phyloP scores from a whole-genome alignment of 1,284 basidiomycete species.

The Cryptococcus maquisensis region DNA sequence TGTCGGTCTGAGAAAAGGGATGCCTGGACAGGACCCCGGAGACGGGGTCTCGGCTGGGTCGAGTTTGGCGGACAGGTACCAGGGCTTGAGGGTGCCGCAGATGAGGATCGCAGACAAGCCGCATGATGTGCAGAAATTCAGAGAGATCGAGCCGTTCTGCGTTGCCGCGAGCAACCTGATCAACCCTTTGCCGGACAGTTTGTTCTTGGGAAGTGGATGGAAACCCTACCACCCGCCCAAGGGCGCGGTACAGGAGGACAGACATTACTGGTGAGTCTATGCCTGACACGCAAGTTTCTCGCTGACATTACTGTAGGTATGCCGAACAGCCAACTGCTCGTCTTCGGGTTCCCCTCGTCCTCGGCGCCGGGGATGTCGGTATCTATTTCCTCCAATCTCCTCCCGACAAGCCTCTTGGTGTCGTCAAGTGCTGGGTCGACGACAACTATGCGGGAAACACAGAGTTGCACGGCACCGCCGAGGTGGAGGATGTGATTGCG shows the following conservation, averaged over 20 bases:
- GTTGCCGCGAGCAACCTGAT: conserved; percentile 89
- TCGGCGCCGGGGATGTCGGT: conserved; percentile 53
- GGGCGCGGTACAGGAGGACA: conserved; percentile 52
- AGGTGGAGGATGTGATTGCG: conserved; percentile 49
- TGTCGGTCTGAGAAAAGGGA: conserved; percentile 46
- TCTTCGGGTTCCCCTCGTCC: conserved; percentile 47
- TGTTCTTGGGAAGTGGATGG: conserved; percentile 91
- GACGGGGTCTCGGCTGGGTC: conserved; percentile 18
- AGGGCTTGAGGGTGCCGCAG: conserved; percentile 58
- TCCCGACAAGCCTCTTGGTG: conserved; percentile 48
- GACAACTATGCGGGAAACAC: conserved; percentile 52
- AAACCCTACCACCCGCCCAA: conserved; percentile 64
- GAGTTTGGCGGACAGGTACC: conserved; percentile 16
- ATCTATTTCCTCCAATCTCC: conserved; percentile 53
- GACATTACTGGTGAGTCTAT: conserved; percentile 70
- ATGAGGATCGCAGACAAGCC: conserved; percentile 71
- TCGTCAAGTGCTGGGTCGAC: conserved; percentile 54
- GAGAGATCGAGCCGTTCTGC: conserved; percentile 83
- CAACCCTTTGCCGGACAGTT: conserved; percentile 80
- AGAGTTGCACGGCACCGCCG: conserved; percentile 50
- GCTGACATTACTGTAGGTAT: conserved; percentile 20
- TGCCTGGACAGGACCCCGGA: conserved; percentile 29
- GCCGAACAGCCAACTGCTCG: conserved; percentile 38
- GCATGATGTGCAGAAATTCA: conserved; percentile 58
- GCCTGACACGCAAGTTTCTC: not conserved